Percentiles rank a stretch among this genome's conserved stretches.
These are phyloP conservation scores for Leccinellum rugosiceps DNA, from an alignment of 768 basidiomycete species.

Conservation along the genomic window DNA sequence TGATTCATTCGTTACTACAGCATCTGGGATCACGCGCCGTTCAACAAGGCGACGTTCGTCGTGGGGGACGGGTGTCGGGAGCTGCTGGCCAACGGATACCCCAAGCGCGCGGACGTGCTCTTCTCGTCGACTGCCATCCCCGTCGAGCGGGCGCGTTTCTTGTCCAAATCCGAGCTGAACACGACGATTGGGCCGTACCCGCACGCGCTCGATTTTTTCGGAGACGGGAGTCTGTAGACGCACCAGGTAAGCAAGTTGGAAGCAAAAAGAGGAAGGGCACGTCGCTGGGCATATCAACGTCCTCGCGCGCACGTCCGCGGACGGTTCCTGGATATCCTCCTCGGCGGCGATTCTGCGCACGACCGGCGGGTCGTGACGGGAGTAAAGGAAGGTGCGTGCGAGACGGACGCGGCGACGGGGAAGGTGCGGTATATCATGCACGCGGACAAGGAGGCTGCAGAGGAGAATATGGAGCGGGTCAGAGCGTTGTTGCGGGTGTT, in stretches of 20 bases:
- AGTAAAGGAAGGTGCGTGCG: constrained; percentile 37
- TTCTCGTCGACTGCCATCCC: constrained; percentile 38
- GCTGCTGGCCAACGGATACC: constrained; percentile 40
- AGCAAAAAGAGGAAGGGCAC: constrained; percentile 33
- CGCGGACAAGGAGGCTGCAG: constrained; percentile 39
- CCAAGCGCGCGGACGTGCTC: constrained; percentile 34
- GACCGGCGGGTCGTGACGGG: constrained; percentile 50
- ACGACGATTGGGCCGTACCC: constrained; percentile 50
- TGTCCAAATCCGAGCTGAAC: constrained; percentile 32
- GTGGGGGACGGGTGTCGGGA: constrained; percentile 40
- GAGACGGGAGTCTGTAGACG: constrained; percentile 60
- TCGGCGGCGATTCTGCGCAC: constrained; percentile 57
- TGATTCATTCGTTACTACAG: constrained; percentile 7
- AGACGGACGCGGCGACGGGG: constrained; percentile 21
- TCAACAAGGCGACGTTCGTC: constrained; percentile 45
- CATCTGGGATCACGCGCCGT: constrained; percentile 45
- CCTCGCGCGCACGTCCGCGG: constrained; percentile 50
- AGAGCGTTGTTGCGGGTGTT: constrained; percentile 41
- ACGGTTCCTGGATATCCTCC: constrained; percentile 54
- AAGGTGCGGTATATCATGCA: constrained; percentile 39
- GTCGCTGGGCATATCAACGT: constrained; percentile 52
- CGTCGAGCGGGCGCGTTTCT: constrained; percentile 36
- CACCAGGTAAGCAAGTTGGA: constrained; percentile 35
- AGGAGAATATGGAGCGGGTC: constrained; percentile 41
- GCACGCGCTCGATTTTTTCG: constrained; percentile 48